Conservation (phyloP, 192 early-diverging fungal species). For the Rhizophagus prolifer region DNA sequence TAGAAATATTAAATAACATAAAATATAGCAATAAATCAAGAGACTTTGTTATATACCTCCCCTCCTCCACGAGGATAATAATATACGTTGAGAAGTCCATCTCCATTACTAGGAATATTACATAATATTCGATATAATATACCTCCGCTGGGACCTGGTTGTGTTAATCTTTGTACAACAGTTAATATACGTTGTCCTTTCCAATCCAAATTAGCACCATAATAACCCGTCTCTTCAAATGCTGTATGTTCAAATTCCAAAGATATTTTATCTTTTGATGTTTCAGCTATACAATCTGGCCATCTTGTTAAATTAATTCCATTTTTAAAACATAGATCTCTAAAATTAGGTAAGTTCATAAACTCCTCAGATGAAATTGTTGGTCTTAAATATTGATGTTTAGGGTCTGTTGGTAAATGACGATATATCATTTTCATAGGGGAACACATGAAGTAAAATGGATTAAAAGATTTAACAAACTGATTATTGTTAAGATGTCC, state of each 20-base stretch:
- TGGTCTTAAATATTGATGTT: slow-evolving; percentile 51
- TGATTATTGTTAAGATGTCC: slow-evolving; percentile 36
- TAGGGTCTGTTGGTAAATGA: slow-evolving; percentile 54
- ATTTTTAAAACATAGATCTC: not conserved
- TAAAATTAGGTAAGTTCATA: slow-evolving; percentile 6
- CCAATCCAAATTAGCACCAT: slow-evolving; percentile 14
- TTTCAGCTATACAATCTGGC: not conserved
- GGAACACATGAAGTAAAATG: slow-evolving; percentile 55
- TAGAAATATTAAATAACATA: not conserved
- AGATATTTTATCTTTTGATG: slow-evolving; percentile 12
- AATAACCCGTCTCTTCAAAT: not conserved
- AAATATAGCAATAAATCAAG: not conserved
- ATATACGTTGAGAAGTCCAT: not conserved
- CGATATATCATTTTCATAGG: slow-evolving; percentile 56
- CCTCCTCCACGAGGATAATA: not conserved
- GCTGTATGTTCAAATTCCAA: slow-evolving; percentile 13
- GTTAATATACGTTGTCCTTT: not conserved
- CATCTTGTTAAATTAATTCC: slow-evolving; percentile 7
- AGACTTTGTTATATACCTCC: not conserved
- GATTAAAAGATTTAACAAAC: slow-evolving; percentile 48
- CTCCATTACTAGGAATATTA: slow-evolving; percentile 16
- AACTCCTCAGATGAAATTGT: slow-evolving; percentile 31
- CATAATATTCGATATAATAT: slow-evolving; percentile 8
- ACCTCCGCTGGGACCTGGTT: not conserved
- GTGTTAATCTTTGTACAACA: not conserved